Conservation (phyloP, 1,284 basidiomycete species). For the Trichosporon faecale region DNA sequence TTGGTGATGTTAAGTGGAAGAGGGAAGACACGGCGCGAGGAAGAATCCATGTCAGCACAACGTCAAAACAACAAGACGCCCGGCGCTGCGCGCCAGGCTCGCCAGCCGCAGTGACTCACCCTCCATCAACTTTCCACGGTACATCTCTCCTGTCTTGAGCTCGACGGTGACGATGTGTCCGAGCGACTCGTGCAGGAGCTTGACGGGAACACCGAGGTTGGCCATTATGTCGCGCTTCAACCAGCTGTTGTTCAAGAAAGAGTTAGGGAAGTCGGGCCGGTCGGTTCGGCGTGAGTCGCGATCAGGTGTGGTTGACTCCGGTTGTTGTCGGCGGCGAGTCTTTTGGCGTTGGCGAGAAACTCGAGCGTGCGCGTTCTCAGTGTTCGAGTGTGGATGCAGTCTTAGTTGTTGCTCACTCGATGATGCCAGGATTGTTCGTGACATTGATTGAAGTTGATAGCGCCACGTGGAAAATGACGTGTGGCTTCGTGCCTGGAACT, state of each 20-base stretch:
- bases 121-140: conserved; percentile 95
- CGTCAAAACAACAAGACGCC: neutral
- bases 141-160: conserved; percentile 89
- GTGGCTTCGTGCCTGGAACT: neutral
- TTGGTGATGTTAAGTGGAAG: too few species aligned
- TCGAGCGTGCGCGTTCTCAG: neutral
- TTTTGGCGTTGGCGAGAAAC: neutral
- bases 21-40: too few species aligned
- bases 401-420: neutral
- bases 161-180: conserved; percentile 97
- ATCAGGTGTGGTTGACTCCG: neutral
- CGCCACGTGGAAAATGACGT: neutral
- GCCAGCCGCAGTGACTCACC: conserved; percentile 54
- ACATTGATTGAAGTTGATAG: neutral
- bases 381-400: neutral
- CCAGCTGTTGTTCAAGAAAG: neutral
- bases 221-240: conserved; percentile 45
- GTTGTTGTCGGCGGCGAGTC: neutral
- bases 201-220: conserved; percentile 81
- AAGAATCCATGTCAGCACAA: conserved; percentile 9
- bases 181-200: conserved; percentile 86
- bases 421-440: neutral
- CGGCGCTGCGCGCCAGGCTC: neutral
- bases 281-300: neutral
- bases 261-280: too few species aligned